Evolutionary conservation across 2,329 filamentous ascomycete genomes (phyloP).

Genomic region (Cryoendolithus antarcticus): DNA sequence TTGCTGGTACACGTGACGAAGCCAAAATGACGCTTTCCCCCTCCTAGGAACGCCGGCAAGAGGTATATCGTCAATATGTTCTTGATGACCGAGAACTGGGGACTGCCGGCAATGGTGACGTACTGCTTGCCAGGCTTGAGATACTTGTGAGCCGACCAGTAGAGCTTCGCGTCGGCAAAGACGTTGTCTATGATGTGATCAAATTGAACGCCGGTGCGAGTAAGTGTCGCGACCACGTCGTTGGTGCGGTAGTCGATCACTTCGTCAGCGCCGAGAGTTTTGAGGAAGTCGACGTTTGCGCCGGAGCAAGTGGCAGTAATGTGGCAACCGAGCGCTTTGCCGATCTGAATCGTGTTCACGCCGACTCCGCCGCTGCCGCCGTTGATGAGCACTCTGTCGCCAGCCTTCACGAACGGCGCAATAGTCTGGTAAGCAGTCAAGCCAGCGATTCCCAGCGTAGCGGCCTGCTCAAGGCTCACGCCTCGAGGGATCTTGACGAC

Average conservation of each 20-base stretch:
- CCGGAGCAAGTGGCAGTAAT: constrained; percentile 48
- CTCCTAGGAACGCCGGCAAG: constrained; percentile 37
- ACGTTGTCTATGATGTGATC: constrained; percentile 46
- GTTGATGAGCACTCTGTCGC: constrained; percentile 48
- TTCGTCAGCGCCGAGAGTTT: constrained; percentile 47
- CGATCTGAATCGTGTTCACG: constrained; percentile 48
- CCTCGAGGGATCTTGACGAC: constrained; percentile 20
- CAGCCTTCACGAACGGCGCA: constrained; percentile 21
- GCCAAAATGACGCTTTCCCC: constrained; percentile 35
- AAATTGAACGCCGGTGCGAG: constrained; percentile 34
- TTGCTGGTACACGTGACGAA: constrained; percentile 28
- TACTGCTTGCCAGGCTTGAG: constrained; percentile 38
- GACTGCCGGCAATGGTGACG: constrained; percentile 38
- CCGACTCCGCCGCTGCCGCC: constrained; percentile 51
- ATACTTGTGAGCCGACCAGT: constrained; percentile 41
- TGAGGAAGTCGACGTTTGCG: constrained; percentile 43
- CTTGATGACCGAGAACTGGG: constrained; percentile 20
- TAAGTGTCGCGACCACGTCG: constrained; percentile 36
- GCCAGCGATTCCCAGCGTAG: constrained; percentile 22
- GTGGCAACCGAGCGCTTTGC: constrained; percentile 45
- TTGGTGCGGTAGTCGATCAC: constrained; percentile 46
- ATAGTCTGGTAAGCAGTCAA: constrained; percentile 27
- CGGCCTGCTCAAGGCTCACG: constrained; percentile 23
- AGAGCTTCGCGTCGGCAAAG: constrained; percentile 37
- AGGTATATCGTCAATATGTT: constrained; percentile 27